These are phyloP conservation scores for Volvox africanus DNA, from an alignment of 139 green algal genomes.

Conservation along the genomic window DNA sequence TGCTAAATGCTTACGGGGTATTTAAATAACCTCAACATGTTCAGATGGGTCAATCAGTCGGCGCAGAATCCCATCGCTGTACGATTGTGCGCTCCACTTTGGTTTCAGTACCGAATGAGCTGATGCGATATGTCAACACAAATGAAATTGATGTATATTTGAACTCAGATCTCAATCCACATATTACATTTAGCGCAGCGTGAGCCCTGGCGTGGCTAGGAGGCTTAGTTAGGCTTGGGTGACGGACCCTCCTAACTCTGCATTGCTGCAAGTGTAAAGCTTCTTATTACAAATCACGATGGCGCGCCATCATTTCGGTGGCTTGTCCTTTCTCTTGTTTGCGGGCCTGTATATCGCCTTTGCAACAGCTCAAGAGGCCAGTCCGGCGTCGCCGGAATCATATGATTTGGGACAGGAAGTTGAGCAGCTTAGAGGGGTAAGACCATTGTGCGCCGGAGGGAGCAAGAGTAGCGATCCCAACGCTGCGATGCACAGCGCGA, in stretches of 20 bases:
- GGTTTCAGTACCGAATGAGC: neutral
- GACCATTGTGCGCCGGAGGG: neutral
- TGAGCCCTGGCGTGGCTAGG: neutral
- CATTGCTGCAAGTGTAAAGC: no score
- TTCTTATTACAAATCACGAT: neutral
- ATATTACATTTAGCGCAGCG: neutral
- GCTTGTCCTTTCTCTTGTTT: neutral
- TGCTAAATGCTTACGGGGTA: no score
- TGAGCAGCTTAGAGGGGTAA: conserved; percentile 17
- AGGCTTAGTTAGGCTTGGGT: neutral
- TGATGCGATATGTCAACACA: neutral
- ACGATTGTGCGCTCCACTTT: neutral
- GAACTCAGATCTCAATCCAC: neutral
- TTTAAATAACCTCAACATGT: no score
- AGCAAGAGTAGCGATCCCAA: no score
- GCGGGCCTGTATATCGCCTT: neutral
- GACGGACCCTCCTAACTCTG: neutral
- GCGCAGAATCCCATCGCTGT: neutral
- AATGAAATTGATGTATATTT: no score
- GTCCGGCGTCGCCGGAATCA: neutral
- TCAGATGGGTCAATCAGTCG: neutral
- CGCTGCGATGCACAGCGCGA: no score
- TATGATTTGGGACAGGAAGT: neutral
- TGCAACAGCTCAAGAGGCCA: neutral
- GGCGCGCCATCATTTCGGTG: neutral